Conservation (phyloP, 495 filamentous ascomycete species). For the Staphylotrichum longicolle region DNA sequence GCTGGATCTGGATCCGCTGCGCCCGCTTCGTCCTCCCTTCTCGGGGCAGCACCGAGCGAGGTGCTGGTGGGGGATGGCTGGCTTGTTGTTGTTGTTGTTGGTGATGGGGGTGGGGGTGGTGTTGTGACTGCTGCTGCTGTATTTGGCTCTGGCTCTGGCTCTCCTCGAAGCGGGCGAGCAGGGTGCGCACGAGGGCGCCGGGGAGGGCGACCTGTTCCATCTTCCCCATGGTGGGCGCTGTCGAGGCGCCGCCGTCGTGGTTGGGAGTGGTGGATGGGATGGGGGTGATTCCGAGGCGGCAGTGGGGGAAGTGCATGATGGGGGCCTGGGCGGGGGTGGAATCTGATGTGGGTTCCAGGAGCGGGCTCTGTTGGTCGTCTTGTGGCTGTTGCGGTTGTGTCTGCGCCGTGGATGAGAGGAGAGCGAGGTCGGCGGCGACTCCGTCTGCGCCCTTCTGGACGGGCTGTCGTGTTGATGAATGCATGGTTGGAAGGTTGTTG, state of each 20-base stretch:
- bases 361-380: not conserved
- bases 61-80: not conserved
- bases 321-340: not conserved
- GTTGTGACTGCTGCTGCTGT: not conserved
- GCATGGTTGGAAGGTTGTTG: not conserved
- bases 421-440: conserved; percentile 2
- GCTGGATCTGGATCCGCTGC: not conserved
- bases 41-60: not conserved
- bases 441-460: conserved; percentile 2
- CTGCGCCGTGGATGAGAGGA: conserved; percentile 1
- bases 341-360: no score
- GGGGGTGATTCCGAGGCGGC: conserved; percentile 22
- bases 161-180: conserved; percentile 20
- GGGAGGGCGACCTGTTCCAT: conserved; percentile 28
- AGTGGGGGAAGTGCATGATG: conserved; percentile 31
- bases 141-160: not conserved
- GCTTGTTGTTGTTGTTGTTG: not conserved
- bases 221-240: conserved; percentile 5
- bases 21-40: no score
- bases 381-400: not conserved
- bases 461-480: not conserved
- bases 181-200: conserved; percentile 18
- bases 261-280: not conserved
- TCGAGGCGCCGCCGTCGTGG: not conserved
- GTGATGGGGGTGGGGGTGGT: not conserved